phyloP scores from a whole-genome alignment of 2,329 filamentous ascomycete species.

The Diaporthe aspalathi region DNA sequence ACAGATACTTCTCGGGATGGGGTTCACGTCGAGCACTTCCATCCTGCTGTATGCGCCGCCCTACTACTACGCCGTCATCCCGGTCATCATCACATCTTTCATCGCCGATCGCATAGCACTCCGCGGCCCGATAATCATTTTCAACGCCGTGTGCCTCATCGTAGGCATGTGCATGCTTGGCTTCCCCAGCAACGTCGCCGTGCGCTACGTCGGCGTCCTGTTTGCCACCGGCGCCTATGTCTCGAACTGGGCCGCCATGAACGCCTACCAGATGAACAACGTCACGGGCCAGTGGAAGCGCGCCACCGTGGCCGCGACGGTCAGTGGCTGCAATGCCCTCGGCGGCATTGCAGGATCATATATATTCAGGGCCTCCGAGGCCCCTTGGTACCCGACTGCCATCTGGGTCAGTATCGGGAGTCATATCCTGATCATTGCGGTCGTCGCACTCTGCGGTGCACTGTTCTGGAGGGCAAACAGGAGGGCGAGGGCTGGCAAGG shows the following conservation, averaged over 20 bases:
- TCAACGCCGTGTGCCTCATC: slow-evolving; percentile 73
- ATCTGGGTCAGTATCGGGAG: slow-evolving; percentile 39
- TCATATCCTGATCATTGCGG: slow-evolving; percentile 36
- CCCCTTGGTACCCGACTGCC: slow-evolving; percentile 37
- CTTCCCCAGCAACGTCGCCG: slow-evolving; percentile 67
- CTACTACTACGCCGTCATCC: slow-evolving; percentile 75
- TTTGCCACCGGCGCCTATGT: slow-evolving; percentile 76
- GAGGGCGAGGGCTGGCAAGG: slow-evolving; percentile 24
- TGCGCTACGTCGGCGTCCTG: slow-evolving; percentile 73
- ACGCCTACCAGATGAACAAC: slow-evolving; percentile 72
- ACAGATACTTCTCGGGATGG: slow-evolving; percentile 68
- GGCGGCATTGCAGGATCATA: slow-evolving; percentile 39
- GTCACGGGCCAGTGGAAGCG: slow-evolving; percentile 49
- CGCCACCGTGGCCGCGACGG: slow-evolving; percentile 37
- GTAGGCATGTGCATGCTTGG: slow-evolving; percentile 74
- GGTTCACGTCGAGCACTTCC: slow-evolving; percentile 61
- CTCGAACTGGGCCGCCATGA: slow-evolving; percentile 76
- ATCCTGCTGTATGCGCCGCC: slow-evolving; percentile 75
- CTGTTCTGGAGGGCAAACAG: slow-evolving; percentile 37
- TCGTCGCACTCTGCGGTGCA: slow-evolving; percentile 29
- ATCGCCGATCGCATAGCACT: slow-evolving; percentile 70
- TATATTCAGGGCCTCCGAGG: slow-evolving; percentile 35
- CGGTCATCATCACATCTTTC: slow-evolving; percentile 71
- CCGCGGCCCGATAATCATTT: slow-evolving; percentile 71
- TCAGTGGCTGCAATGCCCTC: slow-evolving; percentile 40